Evolutionary conservation across 352 stramenopile genomes (phyloP), one percentile per base, ranked within the genome.

Genomic region (Globisporangium orthogonon): DNA sequence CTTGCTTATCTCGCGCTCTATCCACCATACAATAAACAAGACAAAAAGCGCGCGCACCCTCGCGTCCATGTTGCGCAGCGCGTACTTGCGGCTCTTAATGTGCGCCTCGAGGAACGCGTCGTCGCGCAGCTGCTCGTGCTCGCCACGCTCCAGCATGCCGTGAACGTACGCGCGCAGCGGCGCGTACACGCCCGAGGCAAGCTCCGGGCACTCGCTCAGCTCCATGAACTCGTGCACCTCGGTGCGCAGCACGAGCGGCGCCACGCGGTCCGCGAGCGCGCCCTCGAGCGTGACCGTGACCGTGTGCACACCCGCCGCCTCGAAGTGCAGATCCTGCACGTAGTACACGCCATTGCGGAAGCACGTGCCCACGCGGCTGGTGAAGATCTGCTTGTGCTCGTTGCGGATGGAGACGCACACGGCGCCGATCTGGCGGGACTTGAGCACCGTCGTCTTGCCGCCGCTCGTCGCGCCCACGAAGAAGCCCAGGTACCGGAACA

Each of bases 221-320:
- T 84, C 69, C 81, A 91, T 89, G 71, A 91, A 91, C 62, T 91
- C 81, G 50, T 73, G 83, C 50, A 91, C 81, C n/a, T 84, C 66
- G 30, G 75, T 81, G 35, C 74, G 74, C 40, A 91, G 69, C 56
- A 83, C 71, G 30, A 91, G 74, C 40, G 78, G 75, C 11, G 66
- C 58, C 30, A 87, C 58, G 31, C 79, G 68, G 46, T 66, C 62
- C 10, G 76, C 73, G 45, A 91, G 58, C 47, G 54, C 60, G 33
- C 81, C 78, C 33, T 88, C 75, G 3, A 86, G 75, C 7, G 64
- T 70, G 11, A 91, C 74, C 48, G 68, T 76, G 35, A 91, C 73
- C 2, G 69, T 87, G 70, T 91, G 77, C 31, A 74, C 70, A 10
- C 81, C 81, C 23, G 68, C 63, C 44, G 81, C 73, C 54, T 81